Base-by-base conservation (phyloP, 352 stramenopile species). In the Globisporangium polare region DNA sequence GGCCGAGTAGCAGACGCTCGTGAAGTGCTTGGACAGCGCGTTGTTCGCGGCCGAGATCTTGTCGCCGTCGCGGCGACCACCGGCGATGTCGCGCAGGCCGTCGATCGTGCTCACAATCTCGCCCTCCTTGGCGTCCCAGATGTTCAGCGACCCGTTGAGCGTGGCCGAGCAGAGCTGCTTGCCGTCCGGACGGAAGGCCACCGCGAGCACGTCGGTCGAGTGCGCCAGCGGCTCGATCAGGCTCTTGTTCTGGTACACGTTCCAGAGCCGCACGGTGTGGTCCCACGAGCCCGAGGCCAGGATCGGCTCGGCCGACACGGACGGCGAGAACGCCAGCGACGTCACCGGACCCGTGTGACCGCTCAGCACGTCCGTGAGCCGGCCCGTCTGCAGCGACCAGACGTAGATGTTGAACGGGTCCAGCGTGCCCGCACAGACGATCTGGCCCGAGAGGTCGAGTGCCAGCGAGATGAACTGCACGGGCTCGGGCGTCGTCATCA, bases 391-490 rank as follows among this genome's bases (percentile, higher is more conserved):
- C 17, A 99, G 72, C 42, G 96, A 98, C 97, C 97, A 99, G 37
- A 98, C 88, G 70, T 99, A 99, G 60, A 99, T 95, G 65, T 98
- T 92, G 71, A 99, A 99, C 29, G 96, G 96, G 66, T 99, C 96
- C 24, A 98, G 83, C 18, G 89, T 92, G 17, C 97, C 97, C 8
- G 96, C 97, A 54, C 86, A 96, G 3, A 99, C 93, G 62, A 99
- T 89, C 71, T 99, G 97, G 53, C 96, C 97, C 65, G 90, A 97
- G 12, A 89, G 84, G 76, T 99, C 98, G n/a, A 99, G 86, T 24
- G 97, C 96, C 39, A 99, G 76, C 47, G 87, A 99, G 8, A 98
- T 85, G 67, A 99, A 99, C 78, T 99, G 97, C 60, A 97, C 92
- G 24, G 96, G 95, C 53, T 94, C 91, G n/a, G 97, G 96, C 24